phyloP scores from a whole-genome alignment of 2,329 filamentous ascomycete genomes.

The Penicillium oxalicum region DNA sequence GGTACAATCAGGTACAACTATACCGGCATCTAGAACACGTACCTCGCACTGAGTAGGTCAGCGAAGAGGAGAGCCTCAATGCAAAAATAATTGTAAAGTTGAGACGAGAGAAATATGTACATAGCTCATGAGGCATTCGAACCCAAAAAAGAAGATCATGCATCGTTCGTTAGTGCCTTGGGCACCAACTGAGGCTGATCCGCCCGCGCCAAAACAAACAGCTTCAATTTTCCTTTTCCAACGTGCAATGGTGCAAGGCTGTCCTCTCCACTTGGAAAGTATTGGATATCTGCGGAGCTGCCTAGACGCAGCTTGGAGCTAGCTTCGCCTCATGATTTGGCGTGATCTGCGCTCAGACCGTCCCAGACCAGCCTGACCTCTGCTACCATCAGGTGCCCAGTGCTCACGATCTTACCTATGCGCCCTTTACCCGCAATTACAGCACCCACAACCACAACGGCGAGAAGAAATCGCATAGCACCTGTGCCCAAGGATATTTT shows the following conservation, averaged over 20 bases:
- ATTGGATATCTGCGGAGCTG: conserved; percentile 8
- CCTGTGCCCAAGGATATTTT: no score
- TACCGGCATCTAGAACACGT: no score
- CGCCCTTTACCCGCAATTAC: conserved; percentile 5
- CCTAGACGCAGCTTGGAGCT: conserved; percentile 11
- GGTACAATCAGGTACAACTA: no score
- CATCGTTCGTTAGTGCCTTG: conserved; percentile 13
- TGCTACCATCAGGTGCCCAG: conserved; percentile 23
- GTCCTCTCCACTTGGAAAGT: conserved; percentile 4
- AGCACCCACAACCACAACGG: not conserved
- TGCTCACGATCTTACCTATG: conserved; percentile 8
- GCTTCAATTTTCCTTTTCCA: conserved; percentile 4
- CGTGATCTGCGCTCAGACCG: conserved; percentile 19
- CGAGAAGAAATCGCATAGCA: no score
- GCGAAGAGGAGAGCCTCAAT: no score
- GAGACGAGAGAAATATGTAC: no score
- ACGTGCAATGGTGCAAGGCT: conserved; percentile 11
- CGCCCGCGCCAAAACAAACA: conserved; percentile 22
- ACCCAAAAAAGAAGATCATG: not conserved
- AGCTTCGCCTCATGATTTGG: conserved; percentile 6
- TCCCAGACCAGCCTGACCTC: conserved; percentile 17
- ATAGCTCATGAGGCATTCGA: no score
- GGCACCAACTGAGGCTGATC: conserved; percentile 15
- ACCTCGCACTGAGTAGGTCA: no score
- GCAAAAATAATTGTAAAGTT: no score